A percentile compares a stretch with the other conserved stretches of the same genome.
These are phyloP conservation scores for Lolium multiflorum DNA, from an alignment of 176 grass and related monocot genomes.

Conservation along the genomic window DNA sequence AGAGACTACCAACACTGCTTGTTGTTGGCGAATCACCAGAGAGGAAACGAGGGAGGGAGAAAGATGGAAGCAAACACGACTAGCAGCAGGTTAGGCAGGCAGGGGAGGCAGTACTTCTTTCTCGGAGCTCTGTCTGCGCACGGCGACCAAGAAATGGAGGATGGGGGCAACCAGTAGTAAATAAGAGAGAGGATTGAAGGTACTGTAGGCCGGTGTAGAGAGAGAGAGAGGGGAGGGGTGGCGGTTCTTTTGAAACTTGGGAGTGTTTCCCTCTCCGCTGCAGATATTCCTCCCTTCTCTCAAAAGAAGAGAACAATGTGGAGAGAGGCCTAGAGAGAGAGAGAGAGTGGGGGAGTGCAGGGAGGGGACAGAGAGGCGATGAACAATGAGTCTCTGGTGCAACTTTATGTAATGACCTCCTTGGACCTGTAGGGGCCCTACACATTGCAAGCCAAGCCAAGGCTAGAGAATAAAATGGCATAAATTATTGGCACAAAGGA, in stretches of 20 bases:
- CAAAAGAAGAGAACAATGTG: conserved; percentile 69
- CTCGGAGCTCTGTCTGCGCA: conserved; percentile 33
- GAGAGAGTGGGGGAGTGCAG: not conserved
- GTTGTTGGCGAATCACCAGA: conserved; percentile 17
- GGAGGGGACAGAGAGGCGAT: not conserved
- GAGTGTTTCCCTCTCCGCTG: conserved; percentile 53
- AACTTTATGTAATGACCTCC: conserved; percentile 42
- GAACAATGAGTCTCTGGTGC: not conserved
- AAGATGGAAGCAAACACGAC: not conserved
- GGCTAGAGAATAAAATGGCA: not conserved
- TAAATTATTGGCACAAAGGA: not conserved
- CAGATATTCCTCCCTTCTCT: conserved; percentile 69
- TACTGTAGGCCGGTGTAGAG: not conserved
- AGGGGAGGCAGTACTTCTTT: conserved; percentile 17
- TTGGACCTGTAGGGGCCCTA: conserved; percentile 27
- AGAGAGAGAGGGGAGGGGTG: conserved; percentile 24
- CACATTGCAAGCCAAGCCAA: not conserved
- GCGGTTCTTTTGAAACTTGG: conserved; percentile 75
- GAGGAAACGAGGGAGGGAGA: not conserved
- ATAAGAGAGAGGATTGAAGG: conserved; percentile 38
- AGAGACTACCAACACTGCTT: conserved; percentile 36
- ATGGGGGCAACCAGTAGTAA: conserved; percentile 31
- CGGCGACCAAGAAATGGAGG: conserved; percentile 53
- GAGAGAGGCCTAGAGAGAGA: conserved; percentile 24
- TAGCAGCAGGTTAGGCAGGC: not conserved